A percentile compares a stretch with the other conserved stretches of the same genome.
These are phyloP conservation scores for Drechslerella dactyloides DNA, from an alignment of 2,329 filamentous ascomycete genomes.

Conservation along the genomic window DNA sequence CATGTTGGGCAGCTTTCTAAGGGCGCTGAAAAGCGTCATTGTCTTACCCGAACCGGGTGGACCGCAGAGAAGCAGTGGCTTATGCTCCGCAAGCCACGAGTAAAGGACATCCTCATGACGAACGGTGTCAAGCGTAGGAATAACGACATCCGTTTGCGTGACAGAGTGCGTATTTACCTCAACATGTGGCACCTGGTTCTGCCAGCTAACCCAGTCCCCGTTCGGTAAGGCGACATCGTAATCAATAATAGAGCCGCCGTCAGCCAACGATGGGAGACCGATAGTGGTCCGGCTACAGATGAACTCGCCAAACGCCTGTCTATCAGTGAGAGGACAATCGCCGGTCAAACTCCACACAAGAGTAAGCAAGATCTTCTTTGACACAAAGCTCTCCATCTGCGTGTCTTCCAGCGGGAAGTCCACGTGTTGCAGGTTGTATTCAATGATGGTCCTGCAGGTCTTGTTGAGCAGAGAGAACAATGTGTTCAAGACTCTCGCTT, in stretches of 20 bases:
- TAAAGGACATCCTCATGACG: conserved; percentile 99
- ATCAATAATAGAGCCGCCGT: conserved; percentile 89
- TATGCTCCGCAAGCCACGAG: conserved; percentile 98
- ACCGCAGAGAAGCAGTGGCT: conserved; percentile 92
- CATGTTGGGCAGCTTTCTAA: conserved; percentile 97
- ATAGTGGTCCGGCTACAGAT: conserved; percentile 82
- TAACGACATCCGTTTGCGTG: conserved; percentile 97
- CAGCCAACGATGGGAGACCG: conserved; percentile 75
- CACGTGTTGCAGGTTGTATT: conserved; percentile 92
- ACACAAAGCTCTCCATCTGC: conserved; percentile 84
- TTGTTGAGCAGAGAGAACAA: conserved; percentile 97
- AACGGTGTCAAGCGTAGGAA: conserved; percentile 95
- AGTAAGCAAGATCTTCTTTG: conserved; percentile 91
- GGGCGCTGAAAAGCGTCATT: conserved; percentile 97
- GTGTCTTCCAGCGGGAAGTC: conserved; percentile 93
- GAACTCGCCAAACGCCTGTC: conserved; percentile 86
- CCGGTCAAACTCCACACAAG: conserved; percentile 95
- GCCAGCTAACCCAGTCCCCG: conserved; percentile 90
- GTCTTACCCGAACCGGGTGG: conserved; percentile 99
- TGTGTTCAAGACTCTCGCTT: conserved; percentile 86
- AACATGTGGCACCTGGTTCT: conserved; percentile 88
- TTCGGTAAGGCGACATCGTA: conserved; percentile 88
- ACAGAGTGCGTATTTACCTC: conserved; percentile 99
- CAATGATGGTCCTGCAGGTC: conserved; percentile 85
- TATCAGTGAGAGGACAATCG: conserved; percentile 85